Evolutionary conservation across 176 grass and related monocot species (phyloP).

Genomic region (Cenchrus fungigraminus): DNA sequence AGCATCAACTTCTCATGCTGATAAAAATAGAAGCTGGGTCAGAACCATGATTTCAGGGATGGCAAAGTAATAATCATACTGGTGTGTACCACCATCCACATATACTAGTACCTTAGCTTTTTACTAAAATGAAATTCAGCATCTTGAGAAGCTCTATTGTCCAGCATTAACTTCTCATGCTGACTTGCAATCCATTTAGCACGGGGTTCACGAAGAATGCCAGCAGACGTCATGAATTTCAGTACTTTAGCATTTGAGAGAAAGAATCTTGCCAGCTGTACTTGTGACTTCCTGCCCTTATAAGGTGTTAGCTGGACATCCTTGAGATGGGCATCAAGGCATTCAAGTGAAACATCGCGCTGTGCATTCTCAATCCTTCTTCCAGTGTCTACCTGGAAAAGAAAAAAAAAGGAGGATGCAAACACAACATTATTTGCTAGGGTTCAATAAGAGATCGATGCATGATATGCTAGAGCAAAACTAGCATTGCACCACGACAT

Average conservation of each 20-base stretch:
- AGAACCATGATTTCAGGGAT: no score
- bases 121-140: background rate
- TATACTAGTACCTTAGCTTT: no score
- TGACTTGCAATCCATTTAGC: background rate
- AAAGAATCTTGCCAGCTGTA: background rate
- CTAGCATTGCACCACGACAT: no score
- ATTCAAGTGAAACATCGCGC: background rate
- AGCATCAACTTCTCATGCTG: background rate
- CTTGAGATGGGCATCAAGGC: background rate
- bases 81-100: no score
- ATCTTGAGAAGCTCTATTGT: background rate
- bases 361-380: background rate
- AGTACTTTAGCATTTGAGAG: background rate
- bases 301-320: background rate
- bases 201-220: background rate
- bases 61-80: no score
- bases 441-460: background rate
- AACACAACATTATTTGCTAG: background rate
- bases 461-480: background rate
- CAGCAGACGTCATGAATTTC: background rate
- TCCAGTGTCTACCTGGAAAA: background rate
- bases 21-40: no score
- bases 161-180: background rate
- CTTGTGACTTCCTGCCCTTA: background rate
- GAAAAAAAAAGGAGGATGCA: background rate